phyloP scores from a whole-genome alignment of 148 eudicot genomes.

The Chenopodium berlandieri region DNA sequence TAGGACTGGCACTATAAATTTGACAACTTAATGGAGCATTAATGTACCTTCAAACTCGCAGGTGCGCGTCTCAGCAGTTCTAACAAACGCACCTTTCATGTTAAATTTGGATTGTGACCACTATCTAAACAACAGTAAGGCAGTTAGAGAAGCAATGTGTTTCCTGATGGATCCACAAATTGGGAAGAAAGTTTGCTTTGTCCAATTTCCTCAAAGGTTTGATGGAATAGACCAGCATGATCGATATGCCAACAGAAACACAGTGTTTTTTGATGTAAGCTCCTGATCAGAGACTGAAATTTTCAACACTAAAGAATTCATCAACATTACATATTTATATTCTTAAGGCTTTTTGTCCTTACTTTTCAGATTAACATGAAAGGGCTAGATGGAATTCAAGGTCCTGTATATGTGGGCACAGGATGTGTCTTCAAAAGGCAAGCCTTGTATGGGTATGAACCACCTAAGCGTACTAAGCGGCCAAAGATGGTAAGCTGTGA shows the following conservation, averaged over 20 bases:
- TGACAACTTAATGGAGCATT: background rate
- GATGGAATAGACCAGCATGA: slow-evolving; percentile 92
- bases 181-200: slow-evolving; percentile 93
- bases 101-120: slow-evolving; percentile 99
- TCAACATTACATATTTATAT: background rate
- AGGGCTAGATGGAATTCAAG: slow-evolving; percentile 97
- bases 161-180: slow-evolving; percentile 95
- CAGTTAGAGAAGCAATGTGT: slow-evolving; percentile 92
- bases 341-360: slow-evolving; percentile 10
- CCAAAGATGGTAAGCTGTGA: slow-evolving; percentile 97
- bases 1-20: background rate
- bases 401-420: slow-evolving; percentile 96
- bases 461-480: slow-evolving; percentile 91
- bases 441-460: slow-evolving; percentile 93
- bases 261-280: slow-evolving; percentile 97
- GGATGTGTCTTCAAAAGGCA: slow-evolving; percentile 98
- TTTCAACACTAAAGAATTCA: background rate
- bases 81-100: slow-evolving; percentile 99
- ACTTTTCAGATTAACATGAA: slow-evolving; percentile 88
- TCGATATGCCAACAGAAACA: slow-evolving; percentile 95
- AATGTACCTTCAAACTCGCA: slow-evolving; percentile 31
- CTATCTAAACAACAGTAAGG: slow-evolving; percentile 95
- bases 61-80: slow-evolving; percentile 94
- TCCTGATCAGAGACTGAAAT: slow-evolving; percentile 22
- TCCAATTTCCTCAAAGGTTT: slow-evolving; percentile 93